A percentile compares a stretch with the other conserved stretches of the same genome.
Conservation (phyloP, 1,284 basidiomycete genomes). For the Marasmius sp. region DNA sequence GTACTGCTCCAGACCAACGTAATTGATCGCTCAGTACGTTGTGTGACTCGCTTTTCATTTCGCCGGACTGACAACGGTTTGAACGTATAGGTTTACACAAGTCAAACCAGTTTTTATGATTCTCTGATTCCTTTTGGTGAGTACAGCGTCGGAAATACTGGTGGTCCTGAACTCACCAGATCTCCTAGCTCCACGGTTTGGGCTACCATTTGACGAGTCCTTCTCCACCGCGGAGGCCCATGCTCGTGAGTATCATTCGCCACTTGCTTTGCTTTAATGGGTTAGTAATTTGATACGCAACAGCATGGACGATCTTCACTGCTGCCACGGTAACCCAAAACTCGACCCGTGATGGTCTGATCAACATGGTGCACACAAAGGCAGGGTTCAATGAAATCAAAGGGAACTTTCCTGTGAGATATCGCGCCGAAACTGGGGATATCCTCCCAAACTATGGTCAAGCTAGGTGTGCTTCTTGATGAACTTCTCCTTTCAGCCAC, state of each 20-base stretch:
- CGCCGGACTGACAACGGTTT: background rate
- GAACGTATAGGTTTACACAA: conserved; percentile 1
- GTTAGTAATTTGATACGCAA: background rate
- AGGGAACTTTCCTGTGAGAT: background rate
- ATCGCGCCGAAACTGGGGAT: background rate
- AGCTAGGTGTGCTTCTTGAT: background rate
- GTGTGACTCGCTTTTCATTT: background rate
- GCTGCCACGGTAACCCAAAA: conserved; percentile 7
- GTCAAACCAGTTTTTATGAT: conserved; percentile 5
- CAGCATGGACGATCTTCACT: conserved; percentile 10
- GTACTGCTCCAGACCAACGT: conserved; percentile 6
- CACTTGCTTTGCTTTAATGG: background rate
- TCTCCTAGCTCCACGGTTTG: conserved; percentile 1
- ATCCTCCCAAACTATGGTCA: background rate
- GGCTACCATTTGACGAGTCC: conserved; percentile 1
- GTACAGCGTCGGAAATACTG: background rate
- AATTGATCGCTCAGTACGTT: conserved; percentile 3
- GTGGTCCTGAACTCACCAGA: background rate
- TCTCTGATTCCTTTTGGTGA: background rate
- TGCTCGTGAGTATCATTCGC: background rate
- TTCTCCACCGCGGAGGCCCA: background rate
- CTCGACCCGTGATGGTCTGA: conserved; percentile 2
- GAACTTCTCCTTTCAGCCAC: background rate
- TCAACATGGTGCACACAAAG: conserved; percentile 4
- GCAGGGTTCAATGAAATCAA: background rate